phyloP scores from a whole-genome alignment of 345 rosid species.

The Arabis hirsuta region DNA sequence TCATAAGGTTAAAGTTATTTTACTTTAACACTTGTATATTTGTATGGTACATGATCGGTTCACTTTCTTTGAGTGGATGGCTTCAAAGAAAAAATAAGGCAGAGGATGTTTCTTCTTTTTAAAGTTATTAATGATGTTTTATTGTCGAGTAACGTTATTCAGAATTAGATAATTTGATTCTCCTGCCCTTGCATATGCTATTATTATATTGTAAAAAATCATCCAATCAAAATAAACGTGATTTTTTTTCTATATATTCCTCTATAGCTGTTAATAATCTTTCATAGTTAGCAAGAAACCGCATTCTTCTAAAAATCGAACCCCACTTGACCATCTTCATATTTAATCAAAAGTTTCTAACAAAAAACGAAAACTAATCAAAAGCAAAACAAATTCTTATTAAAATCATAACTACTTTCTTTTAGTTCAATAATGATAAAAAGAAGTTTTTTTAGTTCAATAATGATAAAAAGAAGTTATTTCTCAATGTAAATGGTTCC shows the following conservation, averaged over 20 bases:
- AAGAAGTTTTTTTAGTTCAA: neutral
- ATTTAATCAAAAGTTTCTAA: no score
- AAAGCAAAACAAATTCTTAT: no score
- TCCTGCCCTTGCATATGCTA: neutral
- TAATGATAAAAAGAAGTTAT: no score
- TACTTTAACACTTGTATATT: slow-evolving; percentile 23
- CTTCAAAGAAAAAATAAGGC: slow-evolving; percentile 16
- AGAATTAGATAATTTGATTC: neutral
- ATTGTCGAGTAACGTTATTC: slow-evolving; percentile 3
- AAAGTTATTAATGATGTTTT: slow-evolving; percentile 18
- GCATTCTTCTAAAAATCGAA: no score
- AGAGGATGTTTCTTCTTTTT: neutral
- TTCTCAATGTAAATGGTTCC: no score
- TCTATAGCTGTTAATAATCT: no score
- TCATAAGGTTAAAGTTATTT: slow-evolving; percentile 15
- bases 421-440: neutral
- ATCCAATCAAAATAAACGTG: neutral
- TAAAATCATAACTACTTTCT: neutral
- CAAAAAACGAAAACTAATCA: no score
- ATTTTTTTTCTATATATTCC: neutral
- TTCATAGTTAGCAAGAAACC: no score
- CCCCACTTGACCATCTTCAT: neutral
- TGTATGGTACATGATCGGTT: slow-evolving; percentile 26
- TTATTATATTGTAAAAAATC: neutral
- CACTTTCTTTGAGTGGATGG: slow-evolving; percentile 31